Evolutionary conservation across 129 eudicot species (phyloP).

Genomic region (Artemisia argyi): DNA sequence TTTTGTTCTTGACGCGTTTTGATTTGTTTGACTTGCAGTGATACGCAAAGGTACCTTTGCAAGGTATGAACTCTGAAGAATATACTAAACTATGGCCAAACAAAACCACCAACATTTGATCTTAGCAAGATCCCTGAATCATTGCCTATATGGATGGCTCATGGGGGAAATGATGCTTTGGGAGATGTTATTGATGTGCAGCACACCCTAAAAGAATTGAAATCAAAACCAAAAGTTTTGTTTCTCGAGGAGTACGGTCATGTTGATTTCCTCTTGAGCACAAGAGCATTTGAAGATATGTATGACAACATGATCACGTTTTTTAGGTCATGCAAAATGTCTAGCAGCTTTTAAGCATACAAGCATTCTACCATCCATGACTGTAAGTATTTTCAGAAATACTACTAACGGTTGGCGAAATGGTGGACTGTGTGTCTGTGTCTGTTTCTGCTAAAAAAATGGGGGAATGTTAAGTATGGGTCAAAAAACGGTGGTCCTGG

Average conservation of each 20-base stretch:
- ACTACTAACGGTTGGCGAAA: not conserved
- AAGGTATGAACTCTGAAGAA: slow-evolving; percentile 76
- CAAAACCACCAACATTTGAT: slow-evolving; percentile 75
- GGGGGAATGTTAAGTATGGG: too few species aligned
- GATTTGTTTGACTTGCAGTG: slow-evolving; percentile 53
- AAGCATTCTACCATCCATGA: slow-evolving; percentile 10
- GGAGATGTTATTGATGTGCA: slow-evolving; percentile 80
- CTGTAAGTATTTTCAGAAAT: not conserved
- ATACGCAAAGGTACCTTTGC: slow-evolving; percentile 89
- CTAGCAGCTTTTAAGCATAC: slow-evolving; percentile 36
- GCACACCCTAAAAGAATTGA: slow-evolving; percentile 66
- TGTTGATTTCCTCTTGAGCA: slow-evolving; percentile 74
- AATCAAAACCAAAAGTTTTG: slow-evolving; percentile 58
- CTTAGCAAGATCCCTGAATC: slow-evolving; percentile 70
- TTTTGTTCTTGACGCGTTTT: not conserved
- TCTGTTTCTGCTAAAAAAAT: too few species aligned
- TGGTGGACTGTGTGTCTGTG: too few species aligned
- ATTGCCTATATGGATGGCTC: slow-evolving; percentile 93
- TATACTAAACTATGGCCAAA: slow-evolving; percentile 49
- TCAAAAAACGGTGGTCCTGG: too few species aligned
- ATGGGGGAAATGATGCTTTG: slow-evolving; percentile 86
- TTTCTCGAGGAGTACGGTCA: slow-evolving; percentile 89
- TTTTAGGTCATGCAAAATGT: slow-evolving; percentile 52
- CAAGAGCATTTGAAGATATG: slow-evolving; percentile 67
- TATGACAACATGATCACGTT: slow-evolving; percentile 63